Evolutionary conservation across 2,329 filamentous ascomycete species (phyloP), one percentile per base, ranked within the genome.

Genomic region (Colletotrichum kahawae): DNA sequence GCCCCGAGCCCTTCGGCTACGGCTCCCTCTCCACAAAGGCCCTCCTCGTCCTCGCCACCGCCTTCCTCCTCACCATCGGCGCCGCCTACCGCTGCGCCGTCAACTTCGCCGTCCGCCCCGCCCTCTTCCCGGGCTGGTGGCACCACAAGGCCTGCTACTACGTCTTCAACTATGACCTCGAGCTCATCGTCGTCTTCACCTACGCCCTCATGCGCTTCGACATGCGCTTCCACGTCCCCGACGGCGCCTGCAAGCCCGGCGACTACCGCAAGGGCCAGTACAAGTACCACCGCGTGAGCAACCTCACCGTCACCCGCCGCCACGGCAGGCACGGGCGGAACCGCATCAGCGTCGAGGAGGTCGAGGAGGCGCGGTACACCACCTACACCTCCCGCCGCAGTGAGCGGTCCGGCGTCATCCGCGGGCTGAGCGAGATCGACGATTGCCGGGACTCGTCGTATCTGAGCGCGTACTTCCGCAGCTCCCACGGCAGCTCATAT

Each of bases 71-170:
- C 13, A 89, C 90, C 9, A 85, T 95, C 13, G 94, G 94, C 33
- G 94, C 95, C 3, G 85, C 87, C 18, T 96, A 95, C 85, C 90
- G 95, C 43, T 87, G 90, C 34, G 93, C 89, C 18, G 90, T 90
- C 1, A 85, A 81, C 33, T 95, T 89, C 83, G 86, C 87, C 70
- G 80, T 86, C 1, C 89, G 88, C 33, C 90, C 87, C 5, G 66
- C 51, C 60, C 60, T 62, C 79, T 80, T 71, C 72, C 92, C 94
- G 3, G 92, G 92, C 7, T 94, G 92, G 89, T 96, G 93, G 81
- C 90, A 95, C 79, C 86, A 86, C 80, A 94, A 93, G 82, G 90
- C 92, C 2, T 91, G 90, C 79, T 98, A 95, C 86, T 98, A 97
- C 85, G 85, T 92, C 80, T 94, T 97, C 86, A 94, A 95, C 84